Evolutionary conservation across 2,329 filamentous ascomycete species (phyloP).

Genomic region (Xylariaceae sp.): DNA sequence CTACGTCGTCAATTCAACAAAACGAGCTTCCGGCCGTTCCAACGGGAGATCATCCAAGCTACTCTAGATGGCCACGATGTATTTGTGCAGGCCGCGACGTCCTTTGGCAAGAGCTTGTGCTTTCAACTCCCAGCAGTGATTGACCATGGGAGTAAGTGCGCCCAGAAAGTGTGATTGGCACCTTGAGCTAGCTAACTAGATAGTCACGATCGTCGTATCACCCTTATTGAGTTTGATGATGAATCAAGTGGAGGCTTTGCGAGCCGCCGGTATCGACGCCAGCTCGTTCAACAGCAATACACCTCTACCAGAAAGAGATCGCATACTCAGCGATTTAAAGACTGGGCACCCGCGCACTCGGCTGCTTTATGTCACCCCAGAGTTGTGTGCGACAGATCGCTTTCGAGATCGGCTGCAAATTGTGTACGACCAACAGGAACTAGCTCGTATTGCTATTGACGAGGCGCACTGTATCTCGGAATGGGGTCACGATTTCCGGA

Average conservation of each 20-base stretch:
- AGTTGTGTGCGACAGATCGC: constrained; percentile 77
- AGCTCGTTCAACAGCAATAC: constrained; percentile 89
- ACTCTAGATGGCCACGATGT: constrained; percentile 86
- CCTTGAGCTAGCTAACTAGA: constrained; percentile 11
- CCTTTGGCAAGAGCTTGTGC: constrained; percentile 92
- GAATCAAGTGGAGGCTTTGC: constrained; percentile 87
- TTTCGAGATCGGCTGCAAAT: constrained; percentile 78
- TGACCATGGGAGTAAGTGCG: constrained; percentile 76
- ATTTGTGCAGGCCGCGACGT: constrained; percentile 88
- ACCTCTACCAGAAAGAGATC: constrained; percentile 64
- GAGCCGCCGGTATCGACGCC: constrained; percentile 75
- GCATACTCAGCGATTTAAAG: constrained; percentile 80
- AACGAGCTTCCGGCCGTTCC: constrained; percentile 68
- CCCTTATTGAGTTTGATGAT: constrained; percentile 92
- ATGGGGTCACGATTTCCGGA: constrained; percentile 98
- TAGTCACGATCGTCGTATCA: constrained; percentile 74
- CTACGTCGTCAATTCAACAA: constrained; percentile 70
- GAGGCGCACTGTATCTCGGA: constrained; percentile 97
- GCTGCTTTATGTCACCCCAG: constrained; percentile 91
- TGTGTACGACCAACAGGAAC: constrained; percentile 79
- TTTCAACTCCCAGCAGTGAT: constrained; percentile 91
- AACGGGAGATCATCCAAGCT: constrained; percentile 85
- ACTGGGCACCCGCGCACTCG: constrained; percentile 84
- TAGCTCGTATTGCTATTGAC: constrained; percentile 88
- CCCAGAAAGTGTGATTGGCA: background rate